Evolutionary conservation across 2,329 filamentous ascomycete genomes (phyloP).

Genomic region (Diplodia intermedia): DNA sequence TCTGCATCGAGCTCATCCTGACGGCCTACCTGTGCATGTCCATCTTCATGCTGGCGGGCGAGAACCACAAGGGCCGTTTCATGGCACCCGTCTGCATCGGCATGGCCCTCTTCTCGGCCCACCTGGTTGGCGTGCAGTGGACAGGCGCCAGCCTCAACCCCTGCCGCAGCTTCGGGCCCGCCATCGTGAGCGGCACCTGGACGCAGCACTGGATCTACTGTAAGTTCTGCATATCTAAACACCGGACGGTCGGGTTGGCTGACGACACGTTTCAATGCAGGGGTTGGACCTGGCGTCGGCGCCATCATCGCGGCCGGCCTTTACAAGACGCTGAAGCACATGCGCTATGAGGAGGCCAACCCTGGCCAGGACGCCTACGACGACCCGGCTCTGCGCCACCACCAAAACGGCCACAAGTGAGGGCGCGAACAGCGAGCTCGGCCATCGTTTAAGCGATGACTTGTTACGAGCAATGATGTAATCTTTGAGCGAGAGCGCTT

Average conservation of each 20-base stretch:
- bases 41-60: constrained; percentile 56
- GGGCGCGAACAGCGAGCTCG: too few species aligned
- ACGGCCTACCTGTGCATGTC: constrained; percentile 58
- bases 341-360: constrained; percentile 48
- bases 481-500: too few species aligned
- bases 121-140: constrained; percentile 47
- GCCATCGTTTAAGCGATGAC: not conserved
- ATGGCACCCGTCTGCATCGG: constrained; percentile 53
- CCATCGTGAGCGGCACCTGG: constrained; percentile 55
- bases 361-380: constrained; percentile 44
- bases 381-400: not conserved
- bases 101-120: constrained; percentile 55
- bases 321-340: constrained; percentile 56
- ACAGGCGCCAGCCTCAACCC: constrained; percentile 59
- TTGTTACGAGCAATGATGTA: not conserved
- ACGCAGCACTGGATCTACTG: constrained; percentile 61
- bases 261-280: constrained; percentile 3
- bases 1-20: constrained; percentile 60
- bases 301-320: constrained; percentile 57
- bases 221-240: constrained; percentile 1
- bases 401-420: not conserved
- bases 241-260: not conserved
- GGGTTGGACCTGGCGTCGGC: constrained; percentile 55
- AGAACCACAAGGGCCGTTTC: constrained; percentile 51
- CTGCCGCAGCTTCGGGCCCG: constrained; percentile 57